phyloP scores from a whole-genome alignment of 2,329 filamentous ascomycete genomes.

The Aspergillus jensenii region DNA sequence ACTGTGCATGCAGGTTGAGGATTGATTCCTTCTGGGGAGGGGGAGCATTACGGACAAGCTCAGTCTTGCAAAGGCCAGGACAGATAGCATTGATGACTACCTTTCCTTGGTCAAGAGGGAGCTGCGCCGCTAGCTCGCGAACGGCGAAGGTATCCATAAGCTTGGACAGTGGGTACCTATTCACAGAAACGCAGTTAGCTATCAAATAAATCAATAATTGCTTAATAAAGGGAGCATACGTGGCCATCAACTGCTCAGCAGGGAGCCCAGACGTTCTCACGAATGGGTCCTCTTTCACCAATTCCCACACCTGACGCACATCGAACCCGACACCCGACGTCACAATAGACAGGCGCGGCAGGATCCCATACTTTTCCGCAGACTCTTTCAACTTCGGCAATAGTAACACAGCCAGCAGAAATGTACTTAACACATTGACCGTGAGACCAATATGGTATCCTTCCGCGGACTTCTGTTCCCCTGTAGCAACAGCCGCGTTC shows the following conservation, averaged over 20 bases:
- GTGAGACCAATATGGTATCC: conserved; percentile 21
- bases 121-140: neutral
- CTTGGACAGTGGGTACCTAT: conserved; percentile 6
- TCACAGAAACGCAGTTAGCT: neutral
- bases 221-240: neutral
- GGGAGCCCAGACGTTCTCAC: conserved; percentile 13
- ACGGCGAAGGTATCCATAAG: conserved; percentile 3
- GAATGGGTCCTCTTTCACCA: conserved; percentile 23
- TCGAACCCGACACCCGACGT: conserved; percentile 21
- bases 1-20: neutral
- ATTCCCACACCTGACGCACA: conserved; percentile 13
- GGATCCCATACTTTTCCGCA: conserved; percentile 17
- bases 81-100: conserved; percentile 6
- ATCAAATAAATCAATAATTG: neutral
- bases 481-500: conserved; percentile 11
- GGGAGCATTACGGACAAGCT: neutral
- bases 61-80: conserved; percentile 4
- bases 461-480: conserved; percentile 15
- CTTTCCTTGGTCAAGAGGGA: conserved; percentile 2
- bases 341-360: conserved; percentile 20
- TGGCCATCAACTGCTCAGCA: conserved; percentile 13
- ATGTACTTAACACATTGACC: conserved; percentile 29
- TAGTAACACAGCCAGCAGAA: conserved; percentile 24
- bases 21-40: neutral
- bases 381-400: conserved; percentile 24